These are phyloP conservation scores for Xylaria sp. DNA, from an alignment of 2,329 filamentous ascomycete genomes.

Conservation along the genomic window DNA sequence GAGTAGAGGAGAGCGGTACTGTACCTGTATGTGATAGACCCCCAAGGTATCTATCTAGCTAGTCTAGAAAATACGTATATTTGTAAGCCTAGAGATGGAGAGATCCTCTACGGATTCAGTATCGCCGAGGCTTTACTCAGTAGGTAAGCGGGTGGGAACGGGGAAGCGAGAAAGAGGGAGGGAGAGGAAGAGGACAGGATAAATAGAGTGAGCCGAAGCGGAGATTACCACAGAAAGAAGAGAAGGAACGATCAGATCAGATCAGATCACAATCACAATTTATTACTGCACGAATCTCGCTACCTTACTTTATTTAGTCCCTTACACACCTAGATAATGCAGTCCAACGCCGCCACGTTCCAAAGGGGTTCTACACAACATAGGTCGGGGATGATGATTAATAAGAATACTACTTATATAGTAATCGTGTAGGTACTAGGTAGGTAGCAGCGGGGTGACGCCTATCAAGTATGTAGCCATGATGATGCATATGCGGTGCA, in stretches of 20 bases:
- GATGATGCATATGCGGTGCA: background rate
- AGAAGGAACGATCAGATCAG: background rate
- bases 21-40: background rate
- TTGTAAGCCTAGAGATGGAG: slow-evolving; percentile 18
- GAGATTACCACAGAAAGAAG: background rate
- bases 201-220: background rate
- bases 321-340: background rate
- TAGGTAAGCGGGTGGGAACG: too few species aligned
- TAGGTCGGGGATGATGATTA: background rate
- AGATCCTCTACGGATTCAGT: background rate
- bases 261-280: background rate
- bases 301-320: background rate
- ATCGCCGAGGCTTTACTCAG: slow-evolving; percentile 13
- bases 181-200: background rate
- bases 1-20: background rate
- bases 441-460: slow-evolving; percentile 26
- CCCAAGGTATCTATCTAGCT: background rate
- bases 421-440: background rate
- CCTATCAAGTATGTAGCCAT: background rate
- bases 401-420: background rate
- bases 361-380: background rate
- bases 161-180: background rate
- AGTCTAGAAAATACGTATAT: background rate
- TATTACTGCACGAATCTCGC: background rate
- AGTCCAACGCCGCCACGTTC: background rate